Evolutionary conservation across 1,139 yeast genomes (phyloP).

Genomic region (Kodamaea sp.): DNA sequence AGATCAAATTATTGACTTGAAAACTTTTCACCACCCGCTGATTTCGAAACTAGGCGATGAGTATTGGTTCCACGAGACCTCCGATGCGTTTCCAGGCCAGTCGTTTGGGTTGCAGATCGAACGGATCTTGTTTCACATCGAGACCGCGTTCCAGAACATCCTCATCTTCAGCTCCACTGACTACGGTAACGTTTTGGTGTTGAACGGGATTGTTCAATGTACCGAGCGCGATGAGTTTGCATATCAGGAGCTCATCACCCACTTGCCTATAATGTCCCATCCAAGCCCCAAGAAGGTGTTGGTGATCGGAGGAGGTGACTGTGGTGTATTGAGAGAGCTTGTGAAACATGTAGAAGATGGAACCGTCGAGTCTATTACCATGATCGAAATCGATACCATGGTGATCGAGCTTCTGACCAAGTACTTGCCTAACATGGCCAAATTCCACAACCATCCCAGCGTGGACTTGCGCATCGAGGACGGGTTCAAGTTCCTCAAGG

Average conservation of each 20-base stretch:
- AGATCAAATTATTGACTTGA: not conserved
- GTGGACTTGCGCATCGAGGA: constrained; percentile 79
- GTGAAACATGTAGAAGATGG: constrained; percentile 63
- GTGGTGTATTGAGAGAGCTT: constrained; percentile 86
- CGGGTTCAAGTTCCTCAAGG: constrained; percentile 79
- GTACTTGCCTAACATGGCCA: constrained; percentile 81
- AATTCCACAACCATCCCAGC: constrained; percentile 67
- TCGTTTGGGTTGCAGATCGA: constrained; percentile 41
- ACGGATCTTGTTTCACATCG: constrained; percentile 36
- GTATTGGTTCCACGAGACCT: constrained; percentile 46
- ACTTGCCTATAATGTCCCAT: constrained; percentile 76
- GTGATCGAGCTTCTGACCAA: constrained; percentile 76
- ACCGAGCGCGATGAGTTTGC: constrained; percentile 91
- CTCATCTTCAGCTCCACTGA: constrained; percentile 71
- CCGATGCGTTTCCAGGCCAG: constrained; percentile 47
- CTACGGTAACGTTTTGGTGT: constrained; percentile 82
- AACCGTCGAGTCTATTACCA: constrained; percentile 65
- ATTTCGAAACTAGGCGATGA: constrained; percentile 26
- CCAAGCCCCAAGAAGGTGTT: constrained; percentile 71
- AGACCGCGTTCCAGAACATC: constrained; percentile 42
- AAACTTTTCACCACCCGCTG: constrained; percentile 27
- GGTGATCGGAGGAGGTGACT: constrained; percentile 94
- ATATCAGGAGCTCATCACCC: constrained; percentile 87
- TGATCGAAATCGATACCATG: constrained; percentile 89
- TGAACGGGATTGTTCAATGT: constrained; percentile 86